Evolutionary conservation across 129 eudicot genomes (phyloP), one percentile per base, ranked within the genome.

Genomic region (Cynara cardunculus): DNA sequence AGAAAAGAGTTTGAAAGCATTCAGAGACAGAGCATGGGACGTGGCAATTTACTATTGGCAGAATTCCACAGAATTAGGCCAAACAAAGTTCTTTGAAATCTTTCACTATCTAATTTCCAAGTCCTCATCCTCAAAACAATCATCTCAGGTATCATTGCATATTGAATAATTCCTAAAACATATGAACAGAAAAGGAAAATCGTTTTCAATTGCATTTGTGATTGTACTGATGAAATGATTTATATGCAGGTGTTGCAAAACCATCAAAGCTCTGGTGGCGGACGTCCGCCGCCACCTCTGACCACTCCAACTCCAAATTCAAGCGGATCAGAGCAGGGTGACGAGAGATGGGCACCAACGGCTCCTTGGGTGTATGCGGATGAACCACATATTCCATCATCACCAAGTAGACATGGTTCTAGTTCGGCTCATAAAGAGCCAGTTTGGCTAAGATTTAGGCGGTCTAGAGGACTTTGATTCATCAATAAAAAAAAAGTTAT

Each of bases 41-140:
- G 84, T 96, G 82, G 95, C 94, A 68, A 86, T 96, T 56, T 93
- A 93, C 41, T 93, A 92, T 64, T 92, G 90, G 90, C 93, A 93
- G 26, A 96, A 96, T 61, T 96, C 92, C 35, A 85, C 98, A 1
- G 88, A 91, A 66, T 73, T 93, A 80, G 98, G 98, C 5, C 88
- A 86, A 49, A 74, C 92, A 6, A 94, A 90, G 69, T 73, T 93
- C 76, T 89, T 96, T 72, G 87, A 96, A 27, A 49, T 96, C 34
- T 18, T 93, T 44, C 84, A 88, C 1, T 89, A 74, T 75, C 8
- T 95, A 21, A 67, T 87, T 37, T 80, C 89, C 22, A 87, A 79
- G 16, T 80, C 92, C 1, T 81, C 76, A 7, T 4, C 37, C 69
- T 83, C 86, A 78, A 83, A 18, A 8, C 72, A 77, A 37, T n/a